Evolutionary conservation across 2,329 filamentous ascomycete species (phyloP).

Genomic region (Diaporthe helianthi): DNA sequence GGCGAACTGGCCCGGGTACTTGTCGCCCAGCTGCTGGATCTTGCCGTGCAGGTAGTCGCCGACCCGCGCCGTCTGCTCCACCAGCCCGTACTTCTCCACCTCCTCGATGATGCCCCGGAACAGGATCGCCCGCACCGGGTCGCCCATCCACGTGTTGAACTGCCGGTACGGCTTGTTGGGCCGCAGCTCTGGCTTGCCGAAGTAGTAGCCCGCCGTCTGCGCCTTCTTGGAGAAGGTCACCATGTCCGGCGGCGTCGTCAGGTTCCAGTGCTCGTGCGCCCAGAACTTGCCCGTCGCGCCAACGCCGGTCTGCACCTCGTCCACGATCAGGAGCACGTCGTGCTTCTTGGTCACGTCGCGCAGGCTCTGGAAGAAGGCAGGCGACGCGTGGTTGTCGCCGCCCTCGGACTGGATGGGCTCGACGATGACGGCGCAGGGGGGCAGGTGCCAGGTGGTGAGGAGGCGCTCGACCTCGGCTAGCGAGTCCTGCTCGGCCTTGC

Average conservation of each 20-base stretch:
- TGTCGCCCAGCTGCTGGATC: constrained; percentile 70
- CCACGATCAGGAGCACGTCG: constrained; percentile 85
- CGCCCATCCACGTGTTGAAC: constrained; percentile 98
- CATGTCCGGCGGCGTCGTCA: constrained; percentile 83
- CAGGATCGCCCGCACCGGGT: constrained; percentile 82
- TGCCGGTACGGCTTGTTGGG: constrained; percentile 95
- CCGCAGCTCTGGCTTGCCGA: constrained; percentile 76
- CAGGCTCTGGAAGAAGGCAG: constrained; percentile 84
- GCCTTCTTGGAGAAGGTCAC: constrained; percentile 97
- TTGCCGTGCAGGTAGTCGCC: constrained; percentile 80
- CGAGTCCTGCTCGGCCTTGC: constrained; percentile 79
- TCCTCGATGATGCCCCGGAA: constrained; percentile 88
- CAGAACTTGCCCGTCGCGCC: constrained; percentile 95
- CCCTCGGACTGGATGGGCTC: constrained; percentile 95
- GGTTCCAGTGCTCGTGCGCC: constrained; percentile 95
- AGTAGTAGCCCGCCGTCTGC: constrained; percentile 93
- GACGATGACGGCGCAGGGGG: constrained; percentile 81
- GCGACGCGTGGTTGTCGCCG: constrained; percentile 91
- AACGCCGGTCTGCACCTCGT: constrained; percentile 93
- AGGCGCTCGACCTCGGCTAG: constrained; percentile 84
- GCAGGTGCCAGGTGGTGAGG: constrained; percentile 79
- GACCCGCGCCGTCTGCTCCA: constrained; percentile 77
- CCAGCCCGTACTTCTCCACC: constrained; percentile 77
- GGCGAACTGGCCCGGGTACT: constrained; percentile 78
- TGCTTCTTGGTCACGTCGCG: constrained; percentile 80